Conservation (phyloP, 2,329 filamentous ascomycete genomes). For the Fusarium xyrophilum region DNA sequence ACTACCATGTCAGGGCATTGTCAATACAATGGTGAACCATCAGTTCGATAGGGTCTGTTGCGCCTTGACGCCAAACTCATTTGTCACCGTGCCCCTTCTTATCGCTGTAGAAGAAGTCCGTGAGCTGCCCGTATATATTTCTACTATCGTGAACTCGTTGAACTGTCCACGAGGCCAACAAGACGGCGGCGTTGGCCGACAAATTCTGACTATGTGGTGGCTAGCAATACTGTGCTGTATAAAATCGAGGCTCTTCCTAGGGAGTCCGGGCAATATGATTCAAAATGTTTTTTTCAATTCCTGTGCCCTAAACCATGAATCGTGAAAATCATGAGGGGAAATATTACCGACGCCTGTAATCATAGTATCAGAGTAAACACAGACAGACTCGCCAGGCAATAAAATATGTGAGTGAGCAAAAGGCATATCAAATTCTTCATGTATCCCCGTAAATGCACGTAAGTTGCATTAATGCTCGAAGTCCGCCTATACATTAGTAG, state of each 20-base stretch:
- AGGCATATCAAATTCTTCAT: conserved; percentile 12
- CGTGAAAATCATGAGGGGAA: conserved; percentile 26
- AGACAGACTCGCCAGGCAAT: conserved; percentile 16
- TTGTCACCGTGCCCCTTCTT: neutral
- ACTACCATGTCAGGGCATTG: neutral
- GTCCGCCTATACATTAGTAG: conserved; percentile 5
- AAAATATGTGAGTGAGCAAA: conserved; percentile 1
- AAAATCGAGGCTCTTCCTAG: neutral
- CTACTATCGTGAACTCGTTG: neutral
- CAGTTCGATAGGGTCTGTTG: neutral
- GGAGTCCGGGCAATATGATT: neutral
- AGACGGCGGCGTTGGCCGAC: neutral
- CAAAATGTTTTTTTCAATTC: conserved; percentile 9
- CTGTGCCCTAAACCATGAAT: conserved; percentile 6
- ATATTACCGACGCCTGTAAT: conserved; percentile 21
- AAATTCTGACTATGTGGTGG: neutral
- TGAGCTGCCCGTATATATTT: neutral
- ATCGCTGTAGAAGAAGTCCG: neutral
- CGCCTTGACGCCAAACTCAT: neutral
- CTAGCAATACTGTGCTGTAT: neutral
- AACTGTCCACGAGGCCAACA: neutral
- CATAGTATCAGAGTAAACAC: conserved; percentile 17
- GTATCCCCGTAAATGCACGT: conserved; percentile 24
- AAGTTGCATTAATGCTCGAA: conserved; percentile 13
- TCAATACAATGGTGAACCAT: neutral